Conservation (phyloP, 352 stramenopile species). For the Phytophthora pseudosyringae region DNA sequence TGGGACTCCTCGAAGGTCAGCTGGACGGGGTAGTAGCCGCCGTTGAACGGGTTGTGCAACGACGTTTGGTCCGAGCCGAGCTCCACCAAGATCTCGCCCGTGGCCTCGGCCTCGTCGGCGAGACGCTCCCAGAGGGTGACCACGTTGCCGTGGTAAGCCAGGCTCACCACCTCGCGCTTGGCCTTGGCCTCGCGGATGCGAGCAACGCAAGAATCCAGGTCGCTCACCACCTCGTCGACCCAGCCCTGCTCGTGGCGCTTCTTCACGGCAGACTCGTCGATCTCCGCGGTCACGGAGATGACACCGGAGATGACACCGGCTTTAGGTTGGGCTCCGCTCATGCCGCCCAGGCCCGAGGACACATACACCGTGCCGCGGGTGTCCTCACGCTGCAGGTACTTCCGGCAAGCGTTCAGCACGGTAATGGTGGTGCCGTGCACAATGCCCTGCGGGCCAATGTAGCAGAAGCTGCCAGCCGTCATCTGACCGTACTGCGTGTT, state of each 20-base stretch:
- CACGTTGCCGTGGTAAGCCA: constrained; percentile 89
- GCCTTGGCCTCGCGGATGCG: constrained; percentile 64
- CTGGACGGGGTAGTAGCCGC: constrained; percentile 90
- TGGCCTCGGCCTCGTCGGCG: constrained; percentile 68
- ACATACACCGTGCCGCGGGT: constrained; percentile 87
- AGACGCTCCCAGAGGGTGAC: constrained; percentile 89
- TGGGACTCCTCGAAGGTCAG: constrained; percentile 85
- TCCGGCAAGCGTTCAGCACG: constrained; percentile 88
- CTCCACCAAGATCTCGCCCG: constrained; percentile 80
- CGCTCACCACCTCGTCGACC: constrained; percentile 83
- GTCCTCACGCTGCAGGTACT: constrained; percentile 80
- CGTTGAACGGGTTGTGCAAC: constrained; percentile 91
- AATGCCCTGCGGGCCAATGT: constrained; percentile 92
- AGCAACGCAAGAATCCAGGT: constrained; percentile 70
- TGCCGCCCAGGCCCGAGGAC: constrained; percentile 85
- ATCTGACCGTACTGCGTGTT: constrained; percentile 91
- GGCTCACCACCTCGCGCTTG: constrained; percentile 72
- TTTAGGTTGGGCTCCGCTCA: constrained; percentile 89
- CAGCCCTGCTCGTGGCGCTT: constrained; percentile 89
- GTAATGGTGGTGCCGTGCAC: constrained; percentile 93
- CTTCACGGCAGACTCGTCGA: constrained; percentile 78
- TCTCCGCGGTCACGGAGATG: constrained; percentile 89
- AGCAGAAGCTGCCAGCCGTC: constrained; percentile 92
- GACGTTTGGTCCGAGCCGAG: constrained; percentile 90
- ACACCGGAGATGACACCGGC: constrained; percentile 83